Percentiles rank a stretch among this genome's conserved stretches.
These are phyloP conservation scores for Borovskyia barvae DNA, from an alignment of 208 protist genomes.

Conservation along the genomic window DNA sequence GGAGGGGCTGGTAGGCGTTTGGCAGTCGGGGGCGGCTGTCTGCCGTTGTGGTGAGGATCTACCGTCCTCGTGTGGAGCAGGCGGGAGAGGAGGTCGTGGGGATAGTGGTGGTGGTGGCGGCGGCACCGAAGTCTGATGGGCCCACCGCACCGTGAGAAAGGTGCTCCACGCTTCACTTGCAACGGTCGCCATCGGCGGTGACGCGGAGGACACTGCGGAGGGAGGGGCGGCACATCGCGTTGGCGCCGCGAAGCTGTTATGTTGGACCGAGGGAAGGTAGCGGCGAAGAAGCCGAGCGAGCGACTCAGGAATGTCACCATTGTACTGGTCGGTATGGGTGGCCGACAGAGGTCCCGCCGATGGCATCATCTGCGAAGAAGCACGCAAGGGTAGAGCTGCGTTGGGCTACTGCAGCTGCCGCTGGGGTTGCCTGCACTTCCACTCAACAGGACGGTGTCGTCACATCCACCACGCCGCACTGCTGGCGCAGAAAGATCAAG, in stretches of 20 bases:
- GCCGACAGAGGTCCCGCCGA: background rate
- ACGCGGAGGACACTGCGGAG: background rate
- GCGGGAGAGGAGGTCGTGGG: background rate
- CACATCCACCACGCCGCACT: no score
- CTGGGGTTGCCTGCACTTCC: background rate
- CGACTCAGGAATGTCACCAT: slow-evolving; percentile 3
- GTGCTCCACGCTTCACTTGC: background rate
- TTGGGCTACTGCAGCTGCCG: background rate
- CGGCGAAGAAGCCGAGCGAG: slow-evolving; percentile 4
- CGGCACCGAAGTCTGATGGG: background rate
- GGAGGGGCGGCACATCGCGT: background rate
- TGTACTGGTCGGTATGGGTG: background rate
- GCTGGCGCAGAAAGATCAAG: no score
- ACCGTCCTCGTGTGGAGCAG: no score
- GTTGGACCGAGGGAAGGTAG: slow-evolving; percentile 2
- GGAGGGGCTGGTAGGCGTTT: no score
- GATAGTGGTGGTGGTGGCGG: background rate
- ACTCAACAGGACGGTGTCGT: no score
- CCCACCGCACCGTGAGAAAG: slow-evolving; percentile 10
- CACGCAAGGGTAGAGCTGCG: background rate
- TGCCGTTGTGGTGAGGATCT: no score
- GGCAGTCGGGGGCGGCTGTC: no score
- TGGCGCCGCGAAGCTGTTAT: background rate
- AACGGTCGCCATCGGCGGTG: background rate
- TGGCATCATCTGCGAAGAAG: background rate